These are phyloP conservation scores for Stropharia rugosoannulata DNA, from an alignment of 768 basidiomycete genomes.

Conservation along the genomic window DNA sequence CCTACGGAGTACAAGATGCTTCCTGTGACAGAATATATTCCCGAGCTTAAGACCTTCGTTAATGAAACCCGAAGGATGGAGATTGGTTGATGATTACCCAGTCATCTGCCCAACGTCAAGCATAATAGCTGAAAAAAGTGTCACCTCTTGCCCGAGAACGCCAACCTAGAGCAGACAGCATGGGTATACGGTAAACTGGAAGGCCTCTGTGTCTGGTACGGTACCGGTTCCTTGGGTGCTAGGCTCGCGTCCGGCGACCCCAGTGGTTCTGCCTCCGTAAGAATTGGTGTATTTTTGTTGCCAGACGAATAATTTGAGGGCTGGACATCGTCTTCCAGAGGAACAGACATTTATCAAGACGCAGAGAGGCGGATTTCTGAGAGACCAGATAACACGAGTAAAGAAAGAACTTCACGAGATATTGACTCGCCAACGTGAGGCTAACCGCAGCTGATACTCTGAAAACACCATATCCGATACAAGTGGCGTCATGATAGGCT, in stretches of 20 bases:
- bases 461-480: no score
- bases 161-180: slow-evolving; percentile 17
- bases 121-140: slow-evolving; percentile 34
- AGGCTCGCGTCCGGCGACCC: not conserved
- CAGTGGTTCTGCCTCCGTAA: not conserved
- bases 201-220: not conserved
- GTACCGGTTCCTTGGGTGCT: slow-evolving; percentile 29
- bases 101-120: slow-evolving; percentile 34
- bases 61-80: not conserved
- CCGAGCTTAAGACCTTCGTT: slow-evolving; percentile 21
- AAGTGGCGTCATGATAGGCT: no score
- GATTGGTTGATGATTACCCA: slow-evolving; percentile 19
- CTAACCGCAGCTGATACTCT: no score
- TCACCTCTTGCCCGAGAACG: slow-evolving; percentile 31
- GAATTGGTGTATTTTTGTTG: not conserved
- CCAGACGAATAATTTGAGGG: not conserved
- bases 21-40: slow-evolving; percentile 36
- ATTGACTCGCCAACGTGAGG: no score
- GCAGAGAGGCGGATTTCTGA: no score
- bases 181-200: not conserved
- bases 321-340: no score
- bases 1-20: slow-evolving; percentile 34
- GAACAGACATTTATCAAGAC: no score
- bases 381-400: no score
- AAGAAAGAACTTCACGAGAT: no score